A percentile compares a stretch with the other conserved stretches of the same genome.
These are phyloP conservation scores for Paraphaeosphaeria minitans DNA, from an alignment of 2,329 filamentous ascomycete species.

Conservation along the genomic window DNA sequence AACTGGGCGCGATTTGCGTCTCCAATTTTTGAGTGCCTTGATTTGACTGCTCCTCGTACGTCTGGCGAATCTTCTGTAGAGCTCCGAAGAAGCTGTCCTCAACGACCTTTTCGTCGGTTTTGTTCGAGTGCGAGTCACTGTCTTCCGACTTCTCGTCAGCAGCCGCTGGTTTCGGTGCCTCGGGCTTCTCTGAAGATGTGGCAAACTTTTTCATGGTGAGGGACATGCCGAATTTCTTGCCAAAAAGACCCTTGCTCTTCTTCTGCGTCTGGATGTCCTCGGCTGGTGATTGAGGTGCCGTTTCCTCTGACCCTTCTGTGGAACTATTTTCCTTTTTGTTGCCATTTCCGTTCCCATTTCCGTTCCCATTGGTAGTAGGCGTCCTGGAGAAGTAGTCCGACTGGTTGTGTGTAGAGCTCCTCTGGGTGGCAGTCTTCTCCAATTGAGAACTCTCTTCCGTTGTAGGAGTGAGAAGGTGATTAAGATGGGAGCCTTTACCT, in stretches of 20 bases:
- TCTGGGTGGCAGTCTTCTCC: slow-evolving; percentile 62
- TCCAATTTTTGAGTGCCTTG: slow-evolving; percentile 60
- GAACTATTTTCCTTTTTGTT: slow-evolving; percentile 27
- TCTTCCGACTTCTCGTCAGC: slow-evolving; percentile 74
- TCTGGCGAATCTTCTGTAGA: slow-evolving; percentile 72
- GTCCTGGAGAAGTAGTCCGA: slow-evolving; percentile 77
- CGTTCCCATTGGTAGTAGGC: slow-evolving; percentile 31
- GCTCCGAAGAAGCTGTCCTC: slow-evolving; percentile 77
- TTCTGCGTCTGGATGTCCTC: slow-evolving; percentile 49
- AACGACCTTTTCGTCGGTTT: slow-evolving; percentile 70
- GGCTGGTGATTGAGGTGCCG: slow-evolving; percentile 48
- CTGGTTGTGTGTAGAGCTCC: slow-evolving; percentile 61
- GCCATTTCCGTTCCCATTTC: slow-evolving; percentile 30
- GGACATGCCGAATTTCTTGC: slow-evolving; percentile 80
- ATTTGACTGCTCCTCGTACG: slow-evolving; percentile 71
- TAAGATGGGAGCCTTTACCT: slow-evolving; percentile 42
- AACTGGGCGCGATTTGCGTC: slow-evolving; percentile 69
- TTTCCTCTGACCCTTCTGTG: slow-evolving; percentile 37
- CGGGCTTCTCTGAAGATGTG: slow-evolving; percentile 65
- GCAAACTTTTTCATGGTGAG: slow-evolving; percentile 85
- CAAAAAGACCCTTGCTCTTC: slow-evolving; percentile 70
- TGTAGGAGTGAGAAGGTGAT: slow-evolving; percentile 46
- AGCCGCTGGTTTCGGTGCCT: slow-evolving; percentile 71
- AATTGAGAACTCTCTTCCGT: slow-evolving; percentile 52
- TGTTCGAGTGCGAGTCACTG: slow-evolving; percentile 63